Evolutionary conservation across 169 alveolate species (phyloP).

Genomic region (Plasmodium fragile): DNA sequence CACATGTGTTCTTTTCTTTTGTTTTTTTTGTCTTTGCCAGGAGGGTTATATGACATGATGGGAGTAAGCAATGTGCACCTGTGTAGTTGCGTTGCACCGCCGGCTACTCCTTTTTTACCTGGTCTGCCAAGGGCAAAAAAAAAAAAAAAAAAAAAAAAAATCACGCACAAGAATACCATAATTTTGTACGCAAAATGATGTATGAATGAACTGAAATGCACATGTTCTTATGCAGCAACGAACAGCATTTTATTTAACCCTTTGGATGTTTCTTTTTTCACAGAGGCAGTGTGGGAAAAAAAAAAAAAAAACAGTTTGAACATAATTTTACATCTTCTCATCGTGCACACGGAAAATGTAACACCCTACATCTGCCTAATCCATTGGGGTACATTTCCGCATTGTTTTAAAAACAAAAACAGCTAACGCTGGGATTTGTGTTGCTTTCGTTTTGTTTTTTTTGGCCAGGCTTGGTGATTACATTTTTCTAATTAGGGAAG

Average conservation of each 20-base stretch:
- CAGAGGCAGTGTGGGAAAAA: background rate
- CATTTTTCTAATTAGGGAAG: background rate
- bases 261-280: background rate
- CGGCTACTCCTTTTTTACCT: background rate
- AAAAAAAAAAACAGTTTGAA: background rate
- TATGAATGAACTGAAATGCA: background rate
- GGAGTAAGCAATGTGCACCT: background rate
- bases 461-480: background rate
- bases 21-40: background rate
- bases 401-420: too few relatives aligned
- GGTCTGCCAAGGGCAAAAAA: background rate
- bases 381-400: background rate
- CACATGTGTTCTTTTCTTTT: background rate
- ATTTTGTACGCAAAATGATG: background rate
- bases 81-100: background rate
- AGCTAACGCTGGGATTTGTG: background rate
- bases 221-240: background rate
- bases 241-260: background rate
- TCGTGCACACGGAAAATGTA: background rate
- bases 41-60: background rate
- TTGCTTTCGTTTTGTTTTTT: background rate
- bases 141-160: too few relatives aligned
- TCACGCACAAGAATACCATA: background rate
- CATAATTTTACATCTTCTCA: background rate
- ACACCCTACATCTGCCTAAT: background rate